Evolutionary conservation across 768 basidiomycete species (phyloP), one percentile per base, ranked within the genome.

Genomic region (Trametes punicea): DNA sequence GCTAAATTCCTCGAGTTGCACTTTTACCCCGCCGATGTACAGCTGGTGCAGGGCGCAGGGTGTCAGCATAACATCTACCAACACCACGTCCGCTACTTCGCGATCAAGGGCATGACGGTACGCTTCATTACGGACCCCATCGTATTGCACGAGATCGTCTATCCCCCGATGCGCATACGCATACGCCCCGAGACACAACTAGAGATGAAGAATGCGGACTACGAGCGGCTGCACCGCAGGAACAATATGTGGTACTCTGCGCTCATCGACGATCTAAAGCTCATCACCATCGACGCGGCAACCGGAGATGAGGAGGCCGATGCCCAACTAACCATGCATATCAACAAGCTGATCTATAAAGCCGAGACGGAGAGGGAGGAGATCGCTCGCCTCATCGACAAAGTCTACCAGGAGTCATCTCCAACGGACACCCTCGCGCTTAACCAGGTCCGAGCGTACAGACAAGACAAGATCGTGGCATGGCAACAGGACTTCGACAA

Each of bases 51-150:
- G 64, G 92, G 90, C 8, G 91, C 93, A 29, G 87, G 87, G 3
- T 98, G 97, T 67, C 81, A 88, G 53, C 97, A 99, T 71, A 97
- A 98, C 67, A 90, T 94, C 55, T 96, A 93, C 66, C 84, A 87
- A 57, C 86, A 95, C 64, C 95, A 98, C 64, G 83, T 92, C 53
- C 87, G 96, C 47, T 98, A 90, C 70, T 97, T 98, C 68, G 87
- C 88, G 4, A 81, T 76, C 31, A 85, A 84, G 61, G 87, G 88
- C 7, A 87, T 92, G 84, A 89, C 90, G 6, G 81, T 96, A 18
- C 85, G 90, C 4, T 94, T 98, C 64, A 90, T 93, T 65, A 79
- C 93, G 13, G 92, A 96, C 64, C 80, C 85, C 0, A 81, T 98
- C 51, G 75, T 81, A 10, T 73, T 96, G 20, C 89, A 91, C 62